These are phyloP conservation scores for Nemania abortiva DNA, from an alignment of 2,329 filamentous ascomycete species.

Conservation along the genomic window DNA sequence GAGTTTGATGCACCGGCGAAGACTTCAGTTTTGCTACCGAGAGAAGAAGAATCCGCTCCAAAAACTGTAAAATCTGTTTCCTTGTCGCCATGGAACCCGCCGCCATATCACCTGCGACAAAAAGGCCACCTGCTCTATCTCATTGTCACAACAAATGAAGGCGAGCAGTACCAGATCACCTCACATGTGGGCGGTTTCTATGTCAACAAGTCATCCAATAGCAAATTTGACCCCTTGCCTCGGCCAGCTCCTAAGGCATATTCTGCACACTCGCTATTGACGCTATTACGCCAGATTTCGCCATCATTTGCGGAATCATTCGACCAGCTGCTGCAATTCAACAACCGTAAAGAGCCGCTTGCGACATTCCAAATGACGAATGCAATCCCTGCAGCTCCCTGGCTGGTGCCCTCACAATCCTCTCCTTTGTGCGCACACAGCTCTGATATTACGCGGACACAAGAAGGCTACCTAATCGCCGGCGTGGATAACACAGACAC, in stretches of 20 bases:
- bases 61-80: conserved; percentile 93
- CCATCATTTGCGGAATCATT: conserved; percentile 85
- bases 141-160: conserved; percentile 88
- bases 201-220: conserved; percentile 95
- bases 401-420: conserved; percentile 81
- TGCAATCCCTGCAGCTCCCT: conserved; percentile 90
- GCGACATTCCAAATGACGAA: conserved; percentile 97
- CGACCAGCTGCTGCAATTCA: conserved; percentile 82
- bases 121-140: conserved; percentile 94
- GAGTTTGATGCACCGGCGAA: conserved; percentile 78
- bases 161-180: conserved; percentile 94
- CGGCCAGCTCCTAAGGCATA: conserved; percentile 81
- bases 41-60: conserved; percentile 74
- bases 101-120: conserved; percentile 89
- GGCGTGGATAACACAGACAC: conserved; percentile 96
- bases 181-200: conserved; percentile 95
- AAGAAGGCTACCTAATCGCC: conserved; percentile 90
- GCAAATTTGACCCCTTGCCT: conserved; percentile 93
- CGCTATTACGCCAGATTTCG: conserved; percentile 81
- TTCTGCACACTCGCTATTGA: conserved; percentile 86
- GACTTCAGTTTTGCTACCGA: conserved; percentile 78
- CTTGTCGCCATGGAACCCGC: conserved; percentile 95
- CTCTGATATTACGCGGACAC: conserved; percentile 86
- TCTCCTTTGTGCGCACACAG: conserved; percentile 77
- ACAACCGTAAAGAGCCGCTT: conserved; percentile 86